Percentiles rank a stretch among this genome's conserved stretches.
Evolutionary conservation across 208 protist species (phyloP).

Genomic region (Trypanosoma vivax): DNA sequence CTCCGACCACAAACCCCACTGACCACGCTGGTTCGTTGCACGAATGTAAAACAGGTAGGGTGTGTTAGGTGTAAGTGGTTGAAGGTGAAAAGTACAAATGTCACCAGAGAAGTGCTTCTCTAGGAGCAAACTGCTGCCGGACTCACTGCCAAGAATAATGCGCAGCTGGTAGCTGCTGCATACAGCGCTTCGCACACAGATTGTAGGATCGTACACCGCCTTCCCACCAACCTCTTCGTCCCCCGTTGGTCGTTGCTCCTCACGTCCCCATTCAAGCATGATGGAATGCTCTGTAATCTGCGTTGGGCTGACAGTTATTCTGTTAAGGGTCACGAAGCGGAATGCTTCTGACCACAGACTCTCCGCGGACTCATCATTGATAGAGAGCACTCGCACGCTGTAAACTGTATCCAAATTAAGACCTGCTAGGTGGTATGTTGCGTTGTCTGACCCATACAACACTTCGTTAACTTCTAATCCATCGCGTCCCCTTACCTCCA

Average conservation of each 20-base stretch:
- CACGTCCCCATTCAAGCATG: conserved; percentile 60
- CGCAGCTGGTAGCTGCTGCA: conserved; percentile 26
- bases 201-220: conserved; percentile 13
- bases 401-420: conserved; percentile 61
- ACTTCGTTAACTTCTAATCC: conserved; percentile 21
- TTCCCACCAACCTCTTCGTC: not conserved
- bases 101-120: conserved; percentile 60
- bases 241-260: conserved; percentile 33
- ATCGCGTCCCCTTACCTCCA: conserved; percentile 40
- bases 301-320: conserved; percentile 38
- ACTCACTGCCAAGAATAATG: conserved; percentile 10
- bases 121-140: conserved; percentile 20
- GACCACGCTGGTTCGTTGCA: conserved; percentile 45
- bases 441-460: conserved; percentile 13
- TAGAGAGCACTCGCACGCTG: conserved; percentile 47
- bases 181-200: conserved; percentile 19
- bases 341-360: conserved; percentile 68
- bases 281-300: conserved; percentile 75
- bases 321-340: conserved; percentile 54
- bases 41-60: conserved; percentile 60
- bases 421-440: conserved; percentile 34
- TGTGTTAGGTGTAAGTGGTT: conserved; percentile 54
- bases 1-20: conserved; percentile 86
- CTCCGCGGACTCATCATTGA: conserved; percentile 36
- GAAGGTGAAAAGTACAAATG: conserved; percentile 28